Percentiles rank a stretch among this genome's conserved stretches.
Evolutionary conservation across 257 asterid species (phyloP).

Genomic region (Lycium barbarum): DNA sequence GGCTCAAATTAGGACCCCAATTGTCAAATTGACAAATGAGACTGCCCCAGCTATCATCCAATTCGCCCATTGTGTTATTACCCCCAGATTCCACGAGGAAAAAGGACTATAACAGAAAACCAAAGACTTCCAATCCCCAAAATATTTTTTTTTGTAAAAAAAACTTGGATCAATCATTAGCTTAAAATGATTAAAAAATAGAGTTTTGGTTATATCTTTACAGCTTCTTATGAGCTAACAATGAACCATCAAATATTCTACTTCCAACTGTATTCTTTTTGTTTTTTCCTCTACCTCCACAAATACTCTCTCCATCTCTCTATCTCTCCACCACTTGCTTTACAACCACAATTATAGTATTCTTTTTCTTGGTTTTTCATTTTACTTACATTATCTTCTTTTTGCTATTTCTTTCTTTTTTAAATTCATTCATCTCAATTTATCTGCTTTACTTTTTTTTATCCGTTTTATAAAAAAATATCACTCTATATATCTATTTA

Average conservation of each 20-base stretch:
- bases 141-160: background rate
- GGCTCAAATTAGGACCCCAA: background rate
- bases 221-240: constrained; percentile 23
- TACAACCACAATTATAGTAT: background rate
- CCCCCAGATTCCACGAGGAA: background rate
- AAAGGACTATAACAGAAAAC: background rate
- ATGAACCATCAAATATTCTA: constrained; percentile 19
- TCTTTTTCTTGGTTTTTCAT: background rate
- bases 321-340: background rate
- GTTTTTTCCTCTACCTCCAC: background rate
- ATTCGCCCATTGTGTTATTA: background rate
- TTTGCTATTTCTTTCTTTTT: too few species aligned
- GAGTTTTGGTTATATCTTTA: constrained; percentile 11
- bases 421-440: background rate
- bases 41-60: constrained; percentile 23
- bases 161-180: constrained; percentile 18
- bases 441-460: too few species aligned
- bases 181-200: background rate
- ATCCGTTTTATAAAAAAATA: too few species aligned
- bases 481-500: background rate
- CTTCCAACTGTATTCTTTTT: constrained; percentile 21
- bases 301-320: background rate
- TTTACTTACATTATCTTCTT: background rate
- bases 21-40: background rate
- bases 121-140: background rate